Percentiles rank a stretch among this genome's conserved stretches.
phyloP scores from a whole-genome alignment of 78 protist species.

The Guillardia theta region DNA sequence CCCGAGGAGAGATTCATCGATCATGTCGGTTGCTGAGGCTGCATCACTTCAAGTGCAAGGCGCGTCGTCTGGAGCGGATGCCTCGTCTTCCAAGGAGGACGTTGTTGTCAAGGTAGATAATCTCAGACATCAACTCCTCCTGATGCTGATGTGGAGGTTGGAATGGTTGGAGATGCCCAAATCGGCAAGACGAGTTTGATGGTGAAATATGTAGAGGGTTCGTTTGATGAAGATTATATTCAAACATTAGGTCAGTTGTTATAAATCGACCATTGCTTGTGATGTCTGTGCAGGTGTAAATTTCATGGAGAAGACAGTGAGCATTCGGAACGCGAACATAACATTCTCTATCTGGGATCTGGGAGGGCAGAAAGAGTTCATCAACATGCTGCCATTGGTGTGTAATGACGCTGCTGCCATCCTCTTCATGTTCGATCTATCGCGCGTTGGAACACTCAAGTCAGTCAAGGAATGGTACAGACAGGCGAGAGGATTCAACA shows the following conservation, averaged over 20 bases:
- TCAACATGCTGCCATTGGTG: conserved; percentile 94
- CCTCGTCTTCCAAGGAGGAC: not conserved
- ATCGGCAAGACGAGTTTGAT: conserved; percentile 94
- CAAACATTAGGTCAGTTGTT: conserved; percentile 81
- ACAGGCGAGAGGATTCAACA: conserved; percentile 92
- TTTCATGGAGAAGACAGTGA: conserved; percentile 94
- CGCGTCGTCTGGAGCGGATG: not conserved
- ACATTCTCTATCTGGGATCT: conserved; percentile 96
- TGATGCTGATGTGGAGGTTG: conserved; percentile 67
- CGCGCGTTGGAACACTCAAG: conserved; percentile 86
- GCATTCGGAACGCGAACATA: conserved; percentile 80
- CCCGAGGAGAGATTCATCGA: too few relatives aligned
- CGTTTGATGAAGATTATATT: conserved; percentile 93
- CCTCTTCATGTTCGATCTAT: conserved; percentile 95
- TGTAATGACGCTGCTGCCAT: conserved; percentile 95
- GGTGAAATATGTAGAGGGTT: conserved; percentile 94
- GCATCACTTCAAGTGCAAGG: too few relatives aligned
- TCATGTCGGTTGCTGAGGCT: too few relatives aligned
- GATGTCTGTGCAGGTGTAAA: conserved; percentile 97
- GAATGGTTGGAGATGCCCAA: conserved; percentile 93
- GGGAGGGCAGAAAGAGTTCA: conserved; percentile 90
- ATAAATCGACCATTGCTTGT: not conserved
- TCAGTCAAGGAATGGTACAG: conserved; percentile 87
- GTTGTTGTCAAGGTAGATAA: not conserved
- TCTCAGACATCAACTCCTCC: not conserved